phyloP scores from a whole-genome alignment of 768 basidiomycete genomes.

The Pulveroboletus sp. region DNA sequence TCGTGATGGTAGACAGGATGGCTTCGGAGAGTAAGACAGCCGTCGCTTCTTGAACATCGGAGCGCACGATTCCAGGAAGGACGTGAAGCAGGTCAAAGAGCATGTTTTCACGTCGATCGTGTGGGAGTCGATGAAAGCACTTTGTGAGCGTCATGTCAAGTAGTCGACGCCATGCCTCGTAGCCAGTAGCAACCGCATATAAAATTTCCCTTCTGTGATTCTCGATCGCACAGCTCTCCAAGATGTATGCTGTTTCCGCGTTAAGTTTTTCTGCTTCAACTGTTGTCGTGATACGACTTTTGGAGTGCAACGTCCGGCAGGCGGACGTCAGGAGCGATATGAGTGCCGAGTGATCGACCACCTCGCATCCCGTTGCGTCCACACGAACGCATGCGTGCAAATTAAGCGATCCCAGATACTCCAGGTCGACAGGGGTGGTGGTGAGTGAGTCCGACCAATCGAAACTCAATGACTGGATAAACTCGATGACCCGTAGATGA shows the following conservation, averaged over 20 bases:
- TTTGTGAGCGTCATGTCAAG: slow-evolving; percentile 83
- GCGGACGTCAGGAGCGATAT: slow-evolving; percentile 62
- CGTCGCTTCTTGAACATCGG: slow-evolving; percentile 64
- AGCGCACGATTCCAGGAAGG: slow-evolving; percentile 66
- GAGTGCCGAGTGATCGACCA: slow-evolving; percentile 73
- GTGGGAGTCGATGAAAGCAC: slow-evolving; percentile 78
- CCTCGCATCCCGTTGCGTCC: slow-evolving; percentile 71
- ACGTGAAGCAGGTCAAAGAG: slow-evolving; percentile 87
- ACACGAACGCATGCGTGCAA: slow-evolving; percentile 63
- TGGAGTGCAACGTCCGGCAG: slow-evolving; percentile 56
- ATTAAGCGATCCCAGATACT: slow-evolving; percentile 62
- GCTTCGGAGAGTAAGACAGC: slow-evolving; percentile 82
- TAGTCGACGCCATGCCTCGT: slow-evolving; percentile 80
- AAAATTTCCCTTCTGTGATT: slow-evolving; percentile 83
- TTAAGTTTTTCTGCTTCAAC: slow-evolving; percentile 63
- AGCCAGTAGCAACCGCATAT: slow-evolving; percentile 62
- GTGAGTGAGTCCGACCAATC: slow-evolving; percentile 79
- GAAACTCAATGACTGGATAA: slow-evolving; percentile 81
- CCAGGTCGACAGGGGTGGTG: slow-evolving; percentile 52
- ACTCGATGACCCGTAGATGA: slow-evolving; percentile 80
- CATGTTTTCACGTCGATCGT: slow-evolving; percentile 81
- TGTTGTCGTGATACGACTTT: slow-evolving; percentile 59
- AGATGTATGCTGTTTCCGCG: slow-evolving; percentile 66
- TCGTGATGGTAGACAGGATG: slow-evolving; percentile 77
- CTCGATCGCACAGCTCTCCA: slow-evolving; percentile 81